Conservation (phyloP, 352 stramenopile species). For the Globisporangium splendens region DNA sequence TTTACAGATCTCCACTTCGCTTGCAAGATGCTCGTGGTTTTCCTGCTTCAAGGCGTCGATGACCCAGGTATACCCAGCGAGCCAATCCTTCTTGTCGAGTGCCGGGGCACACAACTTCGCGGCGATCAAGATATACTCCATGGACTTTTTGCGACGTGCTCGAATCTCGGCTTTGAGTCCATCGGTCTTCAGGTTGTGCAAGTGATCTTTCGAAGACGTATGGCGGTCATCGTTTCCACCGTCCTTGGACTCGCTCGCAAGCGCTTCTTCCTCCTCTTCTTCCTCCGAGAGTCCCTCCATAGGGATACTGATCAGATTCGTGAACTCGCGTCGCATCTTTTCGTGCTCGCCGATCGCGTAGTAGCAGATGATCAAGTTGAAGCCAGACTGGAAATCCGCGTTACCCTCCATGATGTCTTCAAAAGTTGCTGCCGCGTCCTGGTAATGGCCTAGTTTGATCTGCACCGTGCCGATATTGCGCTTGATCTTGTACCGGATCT, state of each 20-base stretch:
- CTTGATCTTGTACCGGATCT: constrained; percentile 95
- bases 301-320: constrained; percentile 87
- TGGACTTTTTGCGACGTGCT: constrained; percentile 69
- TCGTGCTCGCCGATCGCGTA: constrained; percentile 94
- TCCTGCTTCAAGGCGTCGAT: constrained; percentile 91
- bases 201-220: constrained; percentile 44
- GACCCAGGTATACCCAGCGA: constrained; percentile 93
- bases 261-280: constrained; percentile 76
- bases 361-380: constrained; percentile 97
- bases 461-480: constrained; percentile 96
- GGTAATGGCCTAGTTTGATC: constrained; percentile 91
- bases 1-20: constrained; percentile 89
- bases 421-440: constrained; percentile 93
- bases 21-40: constrained; percentile 88
- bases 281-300: constrained; percentile 87
- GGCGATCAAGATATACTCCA: constrained; percentile 92
- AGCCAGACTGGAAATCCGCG: constrained; percentile 94
- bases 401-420: constrained; percentile 93
- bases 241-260: constrained; percentile 53
- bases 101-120: constrained; percentile 92
- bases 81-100: constrained; percentile 91
- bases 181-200: constrained; percentile 63
- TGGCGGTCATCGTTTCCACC: constrained; percentile 20
- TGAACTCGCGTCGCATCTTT: constrained; percentile 92
- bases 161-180: constrained; percentile 79